Base-by-base conservation (phyloP, 345 rosid genomes). In the Sonneratia caseolaris region DNA sequence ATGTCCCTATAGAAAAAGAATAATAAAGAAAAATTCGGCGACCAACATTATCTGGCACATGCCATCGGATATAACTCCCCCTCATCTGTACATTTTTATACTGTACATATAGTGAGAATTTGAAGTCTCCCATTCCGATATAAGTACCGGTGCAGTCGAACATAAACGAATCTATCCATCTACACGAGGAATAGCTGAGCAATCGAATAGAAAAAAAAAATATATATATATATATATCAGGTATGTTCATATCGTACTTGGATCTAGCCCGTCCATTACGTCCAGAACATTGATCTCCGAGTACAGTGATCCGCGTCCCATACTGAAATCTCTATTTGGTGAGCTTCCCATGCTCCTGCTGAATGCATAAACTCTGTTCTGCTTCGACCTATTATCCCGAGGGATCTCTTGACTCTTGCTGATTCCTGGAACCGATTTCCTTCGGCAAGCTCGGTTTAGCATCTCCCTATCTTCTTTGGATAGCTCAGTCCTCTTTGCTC, bases 361-460 rank as follows among this genome's bases (percentile, higher is more conserved):
- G 67, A 77, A n/a, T 21, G 85, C 79, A 79, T 80, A 82, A 12
- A 81, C 70, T 77, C 74, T 78, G 73, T 27, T 76, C 68, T 77
- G 69, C 38, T 32, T 68, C 70, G 76, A 82, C 78, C 74, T 82
- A 71, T 72, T 73, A 24, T 76, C 79, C 43, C 59, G 7, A 2
- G 77, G 47, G 69, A 95, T 81, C 68, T 92, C 98, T 72, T 90
- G 97, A 71, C 98, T 92, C 83, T 86, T 95, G 80, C 99, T 95
- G 69, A 85, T 72, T 67, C 84, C 87, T 6, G 88, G 90, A 59
- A 81, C 77, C 79, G 75, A 48, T 75, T 80, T 83, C 82, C 76
- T 81, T n/a, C 78, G 53, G 8, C 77, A 47, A 49, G 82, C 85
- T 15, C 72, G 86, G 76, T 86, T 86, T 40, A 95, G 66, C 72